Evolutionary conservation across 1,284 basidiomycete genomes (phyloP).

Genomic region (Cryptococcus hybrid): DNA sequence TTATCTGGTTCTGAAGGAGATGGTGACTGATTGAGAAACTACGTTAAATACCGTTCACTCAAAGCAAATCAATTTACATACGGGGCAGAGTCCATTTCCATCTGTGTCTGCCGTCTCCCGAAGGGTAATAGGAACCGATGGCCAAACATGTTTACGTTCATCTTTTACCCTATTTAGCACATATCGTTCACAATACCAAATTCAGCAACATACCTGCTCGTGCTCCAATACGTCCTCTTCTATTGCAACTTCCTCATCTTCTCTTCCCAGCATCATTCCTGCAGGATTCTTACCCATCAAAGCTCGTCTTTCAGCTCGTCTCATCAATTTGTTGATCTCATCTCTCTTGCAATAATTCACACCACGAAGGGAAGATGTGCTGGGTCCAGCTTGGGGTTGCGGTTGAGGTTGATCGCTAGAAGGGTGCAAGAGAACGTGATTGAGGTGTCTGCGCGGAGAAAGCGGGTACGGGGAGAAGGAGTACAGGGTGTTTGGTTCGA

Average conservation of each 20-base stretch:
- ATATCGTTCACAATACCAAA: not conserved
- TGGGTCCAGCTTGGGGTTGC: not conserved
- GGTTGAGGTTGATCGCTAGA: not conserved
- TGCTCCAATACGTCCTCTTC: conserved; percentile 39
- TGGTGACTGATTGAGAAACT: conserved; percentile 25
- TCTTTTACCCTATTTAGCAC: conserved; percentile 8
- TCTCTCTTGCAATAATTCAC: not conserved
- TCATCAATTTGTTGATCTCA: not conserved
- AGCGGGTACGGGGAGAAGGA: conserved; percentile 37
- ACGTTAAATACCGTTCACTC: not conserved
- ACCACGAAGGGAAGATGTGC: not conserved
- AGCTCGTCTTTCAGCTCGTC: conserved; percentile 27
- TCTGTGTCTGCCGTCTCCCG: conserved; percentile 42
- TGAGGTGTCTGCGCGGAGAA: conserved; percentile 21
- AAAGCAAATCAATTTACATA: conserved; percentile 4
- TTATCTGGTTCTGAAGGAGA: conserved; percentile 41
- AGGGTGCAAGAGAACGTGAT: conserved; percentile 12
- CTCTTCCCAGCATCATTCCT: conserved; percentile 26
- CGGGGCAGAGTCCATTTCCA: conserved; percentile 46
- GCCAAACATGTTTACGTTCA: conserved; percentile 38
- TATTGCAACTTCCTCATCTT: conserved; percentile 35
- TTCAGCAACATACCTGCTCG: conserved; percentile 25
- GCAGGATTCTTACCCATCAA: conserved; percentile 31
- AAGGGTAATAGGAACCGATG: conserved; percentile 44
- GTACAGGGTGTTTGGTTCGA: conserved; percentile 17